Conservation (phyloP, 2,329 filamentous ascomycete genomes). For the Elsinoe batatas region DNA sequence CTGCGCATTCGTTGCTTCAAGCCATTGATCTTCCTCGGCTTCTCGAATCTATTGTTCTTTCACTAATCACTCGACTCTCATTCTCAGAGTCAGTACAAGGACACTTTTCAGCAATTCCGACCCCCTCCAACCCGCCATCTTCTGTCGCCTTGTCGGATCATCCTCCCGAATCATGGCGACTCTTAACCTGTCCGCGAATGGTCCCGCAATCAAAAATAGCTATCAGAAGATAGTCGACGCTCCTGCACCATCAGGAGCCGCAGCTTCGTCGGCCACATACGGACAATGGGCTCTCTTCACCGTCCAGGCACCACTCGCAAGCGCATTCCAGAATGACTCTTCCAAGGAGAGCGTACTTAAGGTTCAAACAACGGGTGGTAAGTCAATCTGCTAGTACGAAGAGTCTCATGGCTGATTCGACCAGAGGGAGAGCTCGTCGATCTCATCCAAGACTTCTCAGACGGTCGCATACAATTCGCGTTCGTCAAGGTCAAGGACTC, state of each 20-base stretch:
- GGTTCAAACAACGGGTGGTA: constrained; percentile 83
- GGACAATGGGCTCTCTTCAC: constrained; percentile 91
- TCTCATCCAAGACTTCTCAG: constrained; percentile 89
- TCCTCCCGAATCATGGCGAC: constrained; percentile 59
- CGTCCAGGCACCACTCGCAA: constrained; percentile 83
- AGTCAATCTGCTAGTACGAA: constrained; percentile 16
- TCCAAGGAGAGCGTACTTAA: constrained; percentile 93
- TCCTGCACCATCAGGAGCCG: constrained; percentile 45
- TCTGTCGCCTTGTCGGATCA: not conserved
- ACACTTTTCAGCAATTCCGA: not conserved
- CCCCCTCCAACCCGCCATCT: not conserved
- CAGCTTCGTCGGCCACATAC: constrained; percentile 64
- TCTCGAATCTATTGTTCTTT: no score
- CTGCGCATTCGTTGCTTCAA: no score
- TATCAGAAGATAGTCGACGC: constrained; percentile 59
- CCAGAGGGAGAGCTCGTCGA: constrained; percentile 83
- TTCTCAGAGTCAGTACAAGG: not conserved
- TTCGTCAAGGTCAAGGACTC: constrained; percentile 95
- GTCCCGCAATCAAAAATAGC: constrained; percentile 43
- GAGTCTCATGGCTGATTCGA: not conserved
- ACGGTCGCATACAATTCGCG: constrained; percentile 92
- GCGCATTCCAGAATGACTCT: constrained; percentile 76
- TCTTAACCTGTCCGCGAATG: constrained; percentile 45
- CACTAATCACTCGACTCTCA: not conserved
- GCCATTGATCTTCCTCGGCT: no score